These are phyloP conservation scores for Globisporangium parvum DNA, from an alignment of 352 stramenopile genomes.

Conservation along the genomic window DNA sequence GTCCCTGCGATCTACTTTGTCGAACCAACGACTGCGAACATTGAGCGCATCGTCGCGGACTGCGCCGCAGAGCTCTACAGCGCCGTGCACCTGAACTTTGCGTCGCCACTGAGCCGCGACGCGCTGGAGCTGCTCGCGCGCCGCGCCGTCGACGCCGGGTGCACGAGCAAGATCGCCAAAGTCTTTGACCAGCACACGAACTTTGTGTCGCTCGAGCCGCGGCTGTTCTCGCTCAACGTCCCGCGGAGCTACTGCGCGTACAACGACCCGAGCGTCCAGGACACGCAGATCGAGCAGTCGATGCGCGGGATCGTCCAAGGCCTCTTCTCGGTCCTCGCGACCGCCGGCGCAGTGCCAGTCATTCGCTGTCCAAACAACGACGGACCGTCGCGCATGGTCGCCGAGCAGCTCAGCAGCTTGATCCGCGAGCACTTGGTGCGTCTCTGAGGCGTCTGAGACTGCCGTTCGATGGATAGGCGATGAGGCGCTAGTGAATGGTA, in stretches of 20 bases:
- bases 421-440: conserved; percentile 72
- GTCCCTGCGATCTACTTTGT: conserved; percentile 98
- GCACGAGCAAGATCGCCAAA: conserved; percentile 88
- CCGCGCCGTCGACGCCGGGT: conserved; percentile 64
- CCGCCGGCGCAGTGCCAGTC: conserved; percentile 90
- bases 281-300: conserved; percentile 75
- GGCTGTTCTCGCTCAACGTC: conserved; percentile 93
- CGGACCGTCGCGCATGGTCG: conserved; percentile 95
- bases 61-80: conserved; percentile 92
- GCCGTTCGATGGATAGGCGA: too few species aligned
- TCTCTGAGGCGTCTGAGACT: neutral
- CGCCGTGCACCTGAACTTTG: conserved; percentile 93
- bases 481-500: neutral
- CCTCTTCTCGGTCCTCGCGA: conserved; percentile 93
- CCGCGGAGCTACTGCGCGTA: conserved; percentile 91
- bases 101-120: conserved; percentile 82
- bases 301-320: conserved; percentile 66
- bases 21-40: conserved; percentile 91
- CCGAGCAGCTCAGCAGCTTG: conserved; percentile 86
- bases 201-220: conserved; percentile 94
- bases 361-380: conserved; percentile 93
- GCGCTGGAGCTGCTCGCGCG: conserved; percentile 85
- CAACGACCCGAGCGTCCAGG: conserved; percentile 84
- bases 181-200: conserved; percentile 97
- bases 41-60: conserved; percentile 93